Evolutionary conservation across 1,284 basidiomycete genomes (phyloP).

Genomic region (Athelia psychrophila): DNA sequence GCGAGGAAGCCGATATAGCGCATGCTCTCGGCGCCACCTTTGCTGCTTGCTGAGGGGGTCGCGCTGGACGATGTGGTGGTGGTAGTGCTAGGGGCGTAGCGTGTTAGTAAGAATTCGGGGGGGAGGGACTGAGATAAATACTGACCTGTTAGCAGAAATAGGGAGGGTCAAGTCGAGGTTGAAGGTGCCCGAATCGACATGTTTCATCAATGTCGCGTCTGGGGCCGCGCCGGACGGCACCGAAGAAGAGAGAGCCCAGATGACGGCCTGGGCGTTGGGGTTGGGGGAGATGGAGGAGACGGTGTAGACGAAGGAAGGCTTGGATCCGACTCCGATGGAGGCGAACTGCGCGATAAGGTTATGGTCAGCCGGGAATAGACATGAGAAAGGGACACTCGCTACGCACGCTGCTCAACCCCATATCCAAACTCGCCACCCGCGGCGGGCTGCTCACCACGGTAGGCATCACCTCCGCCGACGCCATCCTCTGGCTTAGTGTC

Average conservation of each 20-base stretch:
- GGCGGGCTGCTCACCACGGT: constrained; percentile 47
- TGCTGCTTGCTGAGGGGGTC: constrained; percentile 21
- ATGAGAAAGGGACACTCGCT: too few species aligned
- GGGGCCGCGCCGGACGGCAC: constrained; percentile 47
- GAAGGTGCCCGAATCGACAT: constrained; percentile 33
- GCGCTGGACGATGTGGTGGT: too few species aligned
- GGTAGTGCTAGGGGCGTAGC: too few species aligned
- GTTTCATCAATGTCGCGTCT: constrained; percentile 39
- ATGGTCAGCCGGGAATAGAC: background rate
- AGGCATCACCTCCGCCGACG: constrained; percentile 44
- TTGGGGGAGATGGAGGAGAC: constrained; percentile 26
- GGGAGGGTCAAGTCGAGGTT: constrained; percentile 40
- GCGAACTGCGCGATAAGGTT: background rate
- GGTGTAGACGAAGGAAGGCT: constrained; percentile 41
- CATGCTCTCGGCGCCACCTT: constrained; percentile 25
- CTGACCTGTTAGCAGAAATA: constrained; percentile 37
- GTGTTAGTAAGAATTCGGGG: too few species aligned
- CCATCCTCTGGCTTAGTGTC: constrained; percentile 57
- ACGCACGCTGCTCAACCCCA: constrained; percentile 37
- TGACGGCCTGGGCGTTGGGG: background rate
- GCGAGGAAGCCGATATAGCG: constrained; percentile 56
- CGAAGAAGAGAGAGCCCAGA: constrained; percentile 33
- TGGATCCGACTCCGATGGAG: constrained; percentile 31
- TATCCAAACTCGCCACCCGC: constrained; percentile 38
- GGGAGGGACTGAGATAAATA: constrained; percentile 21